Conservation (phyloP, 2,329 filamentous ascomycete genomes). For the Ilyonectria mors-panacis region DNA sequence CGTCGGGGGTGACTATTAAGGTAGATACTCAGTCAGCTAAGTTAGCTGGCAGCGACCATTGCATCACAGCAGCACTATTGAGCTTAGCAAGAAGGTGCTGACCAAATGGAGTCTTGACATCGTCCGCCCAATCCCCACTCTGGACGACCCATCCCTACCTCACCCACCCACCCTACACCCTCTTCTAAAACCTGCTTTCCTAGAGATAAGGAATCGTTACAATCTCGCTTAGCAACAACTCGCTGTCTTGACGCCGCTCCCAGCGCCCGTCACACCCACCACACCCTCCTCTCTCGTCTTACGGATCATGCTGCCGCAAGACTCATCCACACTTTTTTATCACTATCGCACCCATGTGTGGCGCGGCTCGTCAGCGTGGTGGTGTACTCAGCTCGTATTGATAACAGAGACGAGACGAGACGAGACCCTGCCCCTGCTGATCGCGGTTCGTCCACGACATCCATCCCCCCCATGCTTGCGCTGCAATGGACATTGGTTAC, state of each 20-base stretch:
- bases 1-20: too few species aligned
- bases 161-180: not conserved
- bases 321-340: not conserved
- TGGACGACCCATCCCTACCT: not conserved
- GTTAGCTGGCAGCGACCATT: not conserved
- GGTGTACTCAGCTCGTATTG: not conserved
- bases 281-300: conserved; percentile 19
- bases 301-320: not conserved
- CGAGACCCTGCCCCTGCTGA: conserved; percentile 8
- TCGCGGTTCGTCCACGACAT: not conserved
- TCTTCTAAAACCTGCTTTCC: not conserved
- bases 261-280: conserved; percentile 23
- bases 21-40: too few species aligned
- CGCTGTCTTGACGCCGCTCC: conserved; percentile 29
- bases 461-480: not conserved
- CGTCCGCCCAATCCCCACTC: conserved; percentile 13
- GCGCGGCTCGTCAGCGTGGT: conserved; percentile 9
- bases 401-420: conserved; percentile 18
- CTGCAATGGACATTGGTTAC: not conserved
- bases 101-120: not conserved
- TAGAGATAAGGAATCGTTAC: conserved; percentile 23
- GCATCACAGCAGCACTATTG: not conserved
- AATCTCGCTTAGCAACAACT: conserved; percentile 32
- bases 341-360: conserved; percentile 9
- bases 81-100: not conserved